These are phyloP conservation scores for Eucalyptus erythrocorys DNA, from an alignment of 345 rosid species.

Conservation along the genomic window DNA sequence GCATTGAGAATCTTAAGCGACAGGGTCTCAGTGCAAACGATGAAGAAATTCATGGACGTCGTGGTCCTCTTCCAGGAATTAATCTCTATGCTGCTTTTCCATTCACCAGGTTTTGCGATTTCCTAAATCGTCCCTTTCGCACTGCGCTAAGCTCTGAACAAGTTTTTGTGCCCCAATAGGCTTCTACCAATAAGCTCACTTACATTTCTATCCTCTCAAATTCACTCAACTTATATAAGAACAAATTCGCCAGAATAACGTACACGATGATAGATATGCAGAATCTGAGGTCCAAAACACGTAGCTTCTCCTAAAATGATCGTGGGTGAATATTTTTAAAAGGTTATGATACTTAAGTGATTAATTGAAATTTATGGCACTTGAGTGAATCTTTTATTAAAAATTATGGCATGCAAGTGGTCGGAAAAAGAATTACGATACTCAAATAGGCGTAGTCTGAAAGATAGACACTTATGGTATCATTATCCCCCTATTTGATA, in stretches of 20 bases:
- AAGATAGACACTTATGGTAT: too few species aligned
- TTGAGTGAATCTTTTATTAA: too few species aligned
- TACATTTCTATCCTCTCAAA: background rate
- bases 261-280: background rate
- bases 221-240: too few species aligned
- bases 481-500: background rate
- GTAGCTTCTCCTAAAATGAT: background rate
- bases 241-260: background rate
- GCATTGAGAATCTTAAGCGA: background rate
- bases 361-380: too few species aligned
- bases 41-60: background rate
- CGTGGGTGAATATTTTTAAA: background rate
- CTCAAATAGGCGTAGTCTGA: rapidly evolving
- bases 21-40: background rate
- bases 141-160: too few species aligned
- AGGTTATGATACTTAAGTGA: too few species aligned
- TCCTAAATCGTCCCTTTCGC: too few species aligned
- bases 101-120: too few species aligned
- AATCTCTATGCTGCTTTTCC: too few species aligned
- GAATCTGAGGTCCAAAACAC: background rate
- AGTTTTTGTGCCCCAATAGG: too few species aligned
- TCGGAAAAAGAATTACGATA: too few species aligned
- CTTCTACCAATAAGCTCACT: background rate
- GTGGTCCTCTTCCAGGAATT: background rate
- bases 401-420: too few species aligned